A percentile compares a stretch with the other conserved stretches of the same genome.
Conservation (phyloP, 768 basidiomycete species). For the Pisolithus sp. region DNA sequence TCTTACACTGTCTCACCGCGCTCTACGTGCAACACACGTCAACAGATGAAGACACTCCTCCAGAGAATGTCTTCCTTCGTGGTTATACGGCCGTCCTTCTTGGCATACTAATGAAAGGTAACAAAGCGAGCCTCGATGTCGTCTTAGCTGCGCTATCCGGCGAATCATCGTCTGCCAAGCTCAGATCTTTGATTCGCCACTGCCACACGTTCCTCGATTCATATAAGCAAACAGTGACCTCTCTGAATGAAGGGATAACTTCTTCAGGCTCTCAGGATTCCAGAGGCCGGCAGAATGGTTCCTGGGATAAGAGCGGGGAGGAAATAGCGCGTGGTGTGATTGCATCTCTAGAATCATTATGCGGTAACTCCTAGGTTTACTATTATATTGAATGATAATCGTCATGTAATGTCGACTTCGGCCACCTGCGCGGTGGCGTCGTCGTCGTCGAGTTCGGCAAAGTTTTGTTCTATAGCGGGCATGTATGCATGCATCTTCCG, state of each 20-base stretch:
- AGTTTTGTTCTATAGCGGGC: slow-evolving; percentile 59
- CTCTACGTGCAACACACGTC: slow-evolving; percentile 41
- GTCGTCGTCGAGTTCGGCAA: slow-evolving; percentile 50
- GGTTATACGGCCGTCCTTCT: slow-evolving; percentile 75
- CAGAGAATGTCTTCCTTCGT: slow-evolving; percentile 50
- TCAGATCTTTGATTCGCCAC: slow-evolving; percentile 29
- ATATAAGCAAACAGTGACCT: slow-evolving; percentile 31
- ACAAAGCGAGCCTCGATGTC: slow-evolving; percentile 25
- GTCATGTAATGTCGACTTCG: slow-evolving; percentile 17
- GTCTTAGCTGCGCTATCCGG: slow-evolving; percentile 34
- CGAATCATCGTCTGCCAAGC: slow-evolving; percentile 19
- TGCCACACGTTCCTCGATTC: slow-evolving; percentile 37
- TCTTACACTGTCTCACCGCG: slow-evolving; percentile 44
- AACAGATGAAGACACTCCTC: slow-evolving; percentile 10
- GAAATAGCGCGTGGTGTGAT: slow-evolving; percentile 46
- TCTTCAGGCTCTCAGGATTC: not conserved
- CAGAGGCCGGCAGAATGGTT: slow-evolving; percentile 4
- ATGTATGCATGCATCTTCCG: slow-evolving; percentile 82
- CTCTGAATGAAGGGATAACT: slow-evolving; percentile 16
- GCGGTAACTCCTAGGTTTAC: not conserved
- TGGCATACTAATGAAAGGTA: slow-evolving; percentile 39
- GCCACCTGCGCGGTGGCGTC: slow-evolving; percentile 18
- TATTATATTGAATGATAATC: not conserved
- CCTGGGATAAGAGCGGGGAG: slow-evolving; percentile 31
- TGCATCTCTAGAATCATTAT: slow-evolving; percentile 39